Evolutionary conservation across 2,329 filamentous ascomycete species (phyloP), one percentile per base, ranked within the genome.

Genomic region (Biscogniauxia marginata): DNA sequence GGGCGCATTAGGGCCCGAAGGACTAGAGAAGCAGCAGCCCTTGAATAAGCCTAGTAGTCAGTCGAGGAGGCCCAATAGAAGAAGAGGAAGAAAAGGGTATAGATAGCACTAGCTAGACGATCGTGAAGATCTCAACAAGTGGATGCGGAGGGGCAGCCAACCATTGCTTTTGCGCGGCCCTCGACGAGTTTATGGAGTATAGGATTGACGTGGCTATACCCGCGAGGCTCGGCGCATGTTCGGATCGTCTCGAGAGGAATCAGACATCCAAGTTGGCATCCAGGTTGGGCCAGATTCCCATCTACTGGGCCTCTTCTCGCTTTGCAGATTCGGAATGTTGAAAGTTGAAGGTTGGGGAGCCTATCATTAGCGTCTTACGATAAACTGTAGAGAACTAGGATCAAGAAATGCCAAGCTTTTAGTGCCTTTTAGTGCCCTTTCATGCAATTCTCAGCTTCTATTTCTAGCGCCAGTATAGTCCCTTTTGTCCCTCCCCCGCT

Each of bases 1-100:
- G 20, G 81, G 81, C 50, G 80, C 81, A 68, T 81, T 82, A 9
- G 79, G 76, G 57, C 77, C 79, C 22, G 76, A 73, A 30, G 79
- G 74, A 49, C 75, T 76, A 46, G 83, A 85, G 66, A 84, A 75
- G 68, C 83, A 85, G 72, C 83, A 86, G 65, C 83, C 83, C 83
- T 84, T 58, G 16, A 21, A 24, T 18, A 19, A 22, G 16, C 24
- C 24, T 24, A 43, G 20, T 19, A 57, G 44, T 46, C 9, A 30
- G 21, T 30, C 16, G 11, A 39, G 45, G 30, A 25, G 20, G 19
- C 18, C 6, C 19, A 44, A 13, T 21, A 34, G 45, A 11, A 43
- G 18, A 34, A 50, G 20, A 50, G 25, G 18, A 48, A 25, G n/a
- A n/a, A n/a, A n/a, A n/a, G n/a, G n/a, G n/a, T n/a, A n/a, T n/a